Base-by-base conservation (phyloP, 805 yeast species). In the Brettanomyces sp. region DNA sequence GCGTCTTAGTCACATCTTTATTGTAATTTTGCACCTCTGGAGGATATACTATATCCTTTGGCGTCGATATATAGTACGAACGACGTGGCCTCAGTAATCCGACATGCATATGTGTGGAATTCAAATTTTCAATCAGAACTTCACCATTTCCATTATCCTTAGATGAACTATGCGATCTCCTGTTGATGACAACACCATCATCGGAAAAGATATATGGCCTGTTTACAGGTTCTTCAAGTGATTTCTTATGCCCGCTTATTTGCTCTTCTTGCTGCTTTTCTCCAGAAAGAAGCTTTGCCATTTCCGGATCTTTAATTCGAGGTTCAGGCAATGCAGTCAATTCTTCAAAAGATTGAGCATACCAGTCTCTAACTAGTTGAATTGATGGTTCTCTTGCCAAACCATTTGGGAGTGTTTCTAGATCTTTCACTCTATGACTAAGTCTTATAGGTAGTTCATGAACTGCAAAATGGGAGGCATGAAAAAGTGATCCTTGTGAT, bases 271-370 rank as follows among this genome's bases (percentile, higher is more conserved):
- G 18, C 25, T 38, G 28, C n/a, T 5, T 36, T 7, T 30, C 38
- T 21, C 39, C 49, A 12, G 48, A 38, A 39, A 40, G 38, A 42
- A 46, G 24, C 13, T 30, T 24, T 34, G 22, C 42, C n/a, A 36
- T 45, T 35, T 18, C 37, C 4, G 47, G 40, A 28, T 45, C 43
- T n/a, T 45, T 41, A n/a, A 46, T 46, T n/a, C 45, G 57, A 1
- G 91, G 91, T 47, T 74, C 73, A 11, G 79, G 76, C 39, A 89
- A 64, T 11, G 72, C 62, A n/a, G 83, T 78, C 52, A 88, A 72
- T 58, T 88, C 91, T 55, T 87, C 89, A 62, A 89, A 89, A 7
- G 91, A 81, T 60, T 87, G 93, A 1, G 90, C 90, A 60, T 88
- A 89, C 96, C 96, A 89, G 59, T 87, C 79, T 49, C 81, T 76